A percentile compares a stretch with the other conserved stretches of the same genome.
Evolutionary conservation across 1,139 yeast species (phyloP).

Genomic region (Pneumocystis wakefieldiae): DNA sequence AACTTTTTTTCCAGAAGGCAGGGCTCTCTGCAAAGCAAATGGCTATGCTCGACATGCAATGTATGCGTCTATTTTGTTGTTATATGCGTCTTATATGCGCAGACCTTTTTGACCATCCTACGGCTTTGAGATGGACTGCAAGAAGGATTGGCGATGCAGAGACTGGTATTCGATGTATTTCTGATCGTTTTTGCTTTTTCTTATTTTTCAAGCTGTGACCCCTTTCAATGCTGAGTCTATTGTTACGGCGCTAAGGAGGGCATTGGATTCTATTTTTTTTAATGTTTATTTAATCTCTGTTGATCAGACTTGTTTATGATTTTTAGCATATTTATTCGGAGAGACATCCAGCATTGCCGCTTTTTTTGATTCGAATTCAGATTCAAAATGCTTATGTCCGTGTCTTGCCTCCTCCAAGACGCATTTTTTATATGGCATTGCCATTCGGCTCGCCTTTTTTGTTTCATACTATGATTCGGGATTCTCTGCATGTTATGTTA

Average conservation of each 20-base stretch:
- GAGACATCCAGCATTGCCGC: not conserved
- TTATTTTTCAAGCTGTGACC: not conserved
- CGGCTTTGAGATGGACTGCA: not conserved
- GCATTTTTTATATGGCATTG: not conserved
- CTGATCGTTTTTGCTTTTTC: not conserved
- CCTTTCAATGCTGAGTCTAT: not conserved
- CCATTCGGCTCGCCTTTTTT: not conserved
- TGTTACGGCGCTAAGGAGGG: not conserved
- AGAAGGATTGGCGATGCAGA: not conserved
- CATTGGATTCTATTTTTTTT: not conserved
- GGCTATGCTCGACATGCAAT: not conserved
- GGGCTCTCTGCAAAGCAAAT: not conserved
- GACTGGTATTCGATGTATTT: not conserved
- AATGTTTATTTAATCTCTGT: not conserved
- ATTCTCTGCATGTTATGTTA: not conserved
- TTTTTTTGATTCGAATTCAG: not conserved
- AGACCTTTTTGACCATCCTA: not conserved
- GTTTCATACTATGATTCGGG: not conserved
- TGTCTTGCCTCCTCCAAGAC: not conserved
- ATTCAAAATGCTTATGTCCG: not conserved
- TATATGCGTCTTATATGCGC: no score
- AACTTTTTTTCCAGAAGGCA: not conserved
- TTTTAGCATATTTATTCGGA: not conserved
- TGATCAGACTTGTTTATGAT: not conserved
- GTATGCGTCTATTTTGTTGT: not conserved